These are phyloP conservation scores for Aspergillus baeticus DNA, from an alignment of 495 filamentous ascomycete genomes.

Conservation along the genomic window DNA sequence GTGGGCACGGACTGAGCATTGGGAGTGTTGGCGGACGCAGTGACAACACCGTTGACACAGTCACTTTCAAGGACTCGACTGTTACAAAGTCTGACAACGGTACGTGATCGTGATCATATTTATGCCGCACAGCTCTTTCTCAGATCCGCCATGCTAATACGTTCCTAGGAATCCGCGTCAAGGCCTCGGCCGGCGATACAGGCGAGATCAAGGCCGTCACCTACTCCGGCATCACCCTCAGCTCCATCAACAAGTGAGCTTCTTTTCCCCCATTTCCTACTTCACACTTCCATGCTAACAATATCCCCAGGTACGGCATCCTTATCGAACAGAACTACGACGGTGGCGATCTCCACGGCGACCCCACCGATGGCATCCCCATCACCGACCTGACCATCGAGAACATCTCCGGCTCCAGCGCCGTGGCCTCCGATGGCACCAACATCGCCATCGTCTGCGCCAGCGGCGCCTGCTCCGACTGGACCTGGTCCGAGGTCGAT, in stretches of 20 bases:
- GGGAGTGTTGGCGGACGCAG: constrained; percentile 63
- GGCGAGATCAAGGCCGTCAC: constrained; percentile 57
- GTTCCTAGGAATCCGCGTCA: constrained; percentile 56
- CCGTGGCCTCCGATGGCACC: constrained; percentile 23
- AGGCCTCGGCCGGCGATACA: constrained; percentile 57
- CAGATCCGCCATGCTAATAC: too few relatives aligned
- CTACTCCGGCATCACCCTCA: constrained; percentile 60
- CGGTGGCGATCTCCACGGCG: constrained; percentile 59
- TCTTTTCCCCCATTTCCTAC: background rate
- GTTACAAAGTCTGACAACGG: constrained; percentile 47
- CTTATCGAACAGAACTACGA: constrained; percentile 69
- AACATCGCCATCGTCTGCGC: constrained; percentile 48
- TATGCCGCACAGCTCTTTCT: too few relatives aligned
- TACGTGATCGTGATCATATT: too few relatives aligned
- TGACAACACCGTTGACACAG: constrained; percentile 58
- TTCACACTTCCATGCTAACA: background rate
- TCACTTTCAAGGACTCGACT: constrained; percentile 52
- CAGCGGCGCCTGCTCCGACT: constrained; percentile 39
- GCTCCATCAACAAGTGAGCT: constrained; percentile 37
- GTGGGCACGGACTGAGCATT: constrained; percentile 65
- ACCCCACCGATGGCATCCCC: constrained; percentile 57
- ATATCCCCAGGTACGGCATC: constrained; percentile 55
- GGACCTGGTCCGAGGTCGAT: constrained; percentile 47
- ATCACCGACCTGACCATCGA: constrained; percentile 58
- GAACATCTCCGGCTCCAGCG: constrained; percentile 51